Conservation (phyloP, 345 rosid species). For the Garcia nutans region DNA sequence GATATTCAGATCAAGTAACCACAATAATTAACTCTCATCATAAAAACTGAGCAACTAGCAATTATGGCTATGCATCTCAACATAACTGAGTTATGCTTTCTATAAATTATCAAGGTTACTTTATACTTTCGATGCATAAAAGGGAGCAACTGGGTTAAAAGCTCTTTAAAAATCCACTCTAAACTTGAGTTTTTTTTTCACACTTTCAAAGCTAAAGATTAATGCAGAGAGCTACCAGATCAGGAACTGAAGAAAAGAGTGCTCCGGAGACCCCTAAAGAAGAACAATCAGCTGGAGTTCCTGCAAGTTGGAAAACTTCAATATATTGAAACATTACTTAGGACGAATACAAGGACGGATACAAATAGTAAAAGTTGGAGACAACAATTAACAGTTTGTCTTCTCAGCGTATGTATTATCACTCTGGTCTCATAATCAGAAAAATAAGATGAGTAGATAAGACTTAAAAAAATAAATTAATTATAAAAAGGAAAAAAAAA, state of each 20-base stretch:
- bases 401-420: not conserved
- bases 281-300: slow-evolving; percentile 93
- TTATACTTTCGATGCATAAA: not conserved
- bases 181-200: not conserved
- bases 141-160: not conserved
- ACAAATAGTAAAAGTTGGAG: not conserved
- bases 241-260: slow-evolving; percentile 72
- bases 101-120: no score
- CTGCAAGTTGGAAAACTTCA: slow-evolving; percentile 36
- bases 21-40: no score
- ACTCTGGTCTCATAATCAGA: not conserved
- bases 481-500: no score
- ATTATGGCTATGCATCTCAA: no score
- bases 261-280: slow-evolving; percentile 68
- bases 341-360: not conserved
- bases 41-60: no score
- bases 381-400: not conserved
- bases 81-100: no score
- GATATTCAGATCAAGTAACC: not conserved
- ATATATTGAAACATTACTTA: not conserved
- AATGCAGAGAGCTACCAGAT: slow-evolving; percentile 55
- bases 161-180: not conserved
- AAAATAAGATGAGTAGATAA: not conserved
- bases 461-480: no score
- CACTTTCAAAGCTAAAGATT: slow-evolving; percentile 5